Evolutionary conservation across 768 basidiomycete genomes (phyloP).

Genomic region (Russula lepida): DNA sequence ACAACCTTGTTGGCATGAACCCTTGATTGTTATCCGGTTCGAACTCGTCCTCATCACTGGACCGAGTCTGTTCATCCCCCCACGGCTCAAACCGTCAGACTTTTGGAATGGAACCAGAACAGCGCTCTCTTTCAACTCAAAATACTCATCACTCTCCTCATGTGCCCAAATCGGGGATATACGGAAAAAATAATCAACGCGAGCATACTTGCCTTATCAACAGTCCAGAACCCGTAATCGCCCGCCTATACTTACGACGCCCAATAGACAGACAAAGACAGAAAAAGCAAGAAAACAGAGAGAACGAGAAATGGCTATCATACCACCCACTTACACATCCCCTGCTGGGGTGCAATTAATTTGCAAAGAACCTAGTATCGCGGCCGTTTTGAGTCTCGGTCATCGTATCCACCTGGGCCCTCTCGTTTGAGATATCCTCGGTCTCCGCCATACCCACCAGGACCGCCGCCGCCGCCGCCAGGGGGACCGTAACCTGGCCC

Average conservation of each 20-base stretch:
- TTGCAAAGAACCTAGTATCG: slow-evolving; percentile 44
- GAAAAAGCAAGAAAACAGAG: slow-evolving; percentile 7
- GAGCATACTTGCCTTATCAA: slow-evolving; percentile 20
- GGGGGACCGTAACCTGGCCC: slow-evolving; percentile 24
- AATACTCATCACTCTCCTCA: slow-evolving; percentile 5
- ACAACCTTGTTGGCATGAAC: background rate
- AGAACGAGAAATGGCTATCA: slow-evolving; percentile 15
- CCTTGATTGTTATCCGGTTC: slow-evolving; percentile 1
- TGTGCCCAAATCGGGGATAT: background rate
- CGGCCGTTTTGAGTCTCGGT: slow-evolving; percentile 74
- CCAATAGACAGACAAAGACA: slow-evolving; percentile 1
- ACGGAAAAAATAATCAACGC: slow-evolving; percentile 1
- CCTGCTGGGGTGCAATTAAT: background rate
- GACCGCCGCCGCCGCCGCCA: slow-evolving; percentile 29
- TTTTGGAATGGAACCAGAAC: slow-evolving; percentile 8
- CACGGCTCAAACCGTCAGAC: background rate
- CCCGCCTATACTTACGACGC: slow-evolving; percentile 16
- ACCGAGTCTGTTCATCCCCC: background rate
- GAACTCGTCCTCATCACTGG: background rate
- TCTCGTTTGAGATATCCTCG: slow-evolving; percentile 63
- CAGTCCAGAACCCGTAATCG: background rate
- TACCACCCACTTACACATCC: slow-evolving; percentile 15
- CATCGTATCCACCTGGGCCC: slow-evolving; percentile 63
- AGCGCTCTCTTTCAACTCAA: background rate
- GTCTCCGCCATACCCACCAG: slow-evolving; percentile 36